Percentiles rank a stretch among this genome's conserved stretches.
phyloP scores from a whole-genome alignment of 768 basidiomycete species.

The Solioccasus polychromus region DNA sequence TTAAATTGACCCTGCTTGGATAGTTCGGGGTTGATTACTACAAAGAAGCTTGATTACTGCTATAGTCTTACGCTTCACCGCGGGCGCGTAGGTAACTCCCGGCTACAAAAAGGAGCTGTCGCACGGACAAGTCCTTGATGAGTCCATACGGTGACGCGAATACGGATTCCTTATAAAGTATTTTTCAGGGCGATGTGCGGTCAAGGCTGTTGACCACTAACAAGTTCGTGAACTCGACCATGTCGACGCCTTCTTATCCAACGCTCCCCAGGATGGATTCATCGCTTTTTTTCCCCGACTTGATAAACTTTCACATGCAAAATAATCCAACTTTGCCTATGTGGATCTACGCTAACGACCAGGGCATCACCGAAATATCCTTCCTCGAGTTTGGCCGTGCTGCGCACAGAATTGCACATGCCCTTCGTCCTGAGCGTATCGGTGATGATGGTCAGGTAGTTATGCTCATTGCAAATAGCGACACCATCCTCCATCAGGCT shows the following conservation, averaged over 20 bases:
- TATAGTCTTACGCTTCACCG: no score
- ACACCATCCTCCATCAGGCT: constrained; percentile 30
- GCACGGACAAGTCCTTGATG: no score
- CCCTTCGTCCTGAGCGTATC: constrained; percentile 15
- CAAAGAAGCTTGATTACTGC: no score
- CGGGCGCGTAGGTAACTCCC: no score
- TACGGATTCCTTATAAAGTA: no score
- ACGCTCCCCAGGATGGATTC: constrained; percentile 13
- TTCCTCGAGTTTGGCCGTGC: constrained; percentile 31
- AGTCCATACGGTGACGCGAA: no score
- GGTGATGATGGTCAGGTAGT: constrained; percentile 27
- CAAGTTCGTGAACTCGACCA: no score
- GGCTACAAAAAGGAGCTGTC: no score
- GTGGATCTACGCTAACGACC: constrained; percentile 15
- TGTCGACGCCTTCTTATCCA: background rate
- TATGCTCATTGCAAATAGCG: constrained; percentile 31
- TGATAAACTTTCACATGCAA: constrained; percentile 23
- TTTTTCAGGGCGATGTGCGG: no score
- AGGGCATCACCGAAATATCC: constrained; percentile 12
- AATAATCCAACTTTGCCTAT: constrained; percentile 12
- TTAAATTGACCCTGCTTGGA: no score
- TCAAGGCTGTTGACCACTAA: no score
- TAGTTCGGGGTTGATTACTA: no score
- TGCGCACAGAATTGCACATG: constrained; percentile 29
- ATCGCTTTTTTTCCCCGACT: constrained; percentile 18